Evolutionary conservation across 129 eudicot genomes (phyloP), one percentile per base, ranked within the genome.

Genomic region (Escallonia herrerae): DNA sequence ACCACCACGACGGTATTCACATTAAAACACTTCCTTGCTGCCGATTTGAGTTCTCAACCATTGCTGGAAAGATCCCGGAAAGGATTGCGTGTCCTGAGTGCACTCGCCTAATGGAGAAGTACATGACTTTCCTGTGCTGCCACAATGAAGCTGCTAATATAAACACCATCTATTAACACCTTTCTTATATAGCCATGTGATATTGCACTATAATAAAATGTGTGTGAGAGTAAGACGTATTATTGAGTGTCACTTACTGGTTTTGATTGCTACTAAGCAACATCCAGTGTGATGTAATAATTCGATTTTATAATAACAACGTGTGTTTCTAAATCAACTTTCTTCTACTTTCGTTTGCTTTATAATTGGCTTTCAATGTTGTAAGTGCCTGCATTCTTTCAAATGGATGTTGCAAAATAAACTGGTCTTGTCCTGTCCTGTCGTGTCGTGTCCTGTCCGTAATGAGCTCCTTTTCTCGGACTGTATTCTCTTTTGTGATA

Each of bases 31-130:
- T 68, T 22, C 79, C 76, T n/a, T 91, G 95, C 58, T 74, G 79
- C 55, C 75, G 84, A 13, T 79, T 91, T 42, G 85, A 84, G 64
- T 83, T 87, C 43, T 86, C 90, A 22, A 71, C 78, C 6, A 41
- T 72, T 8, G 74, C 89, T 2, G 93, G 84, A 3, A 76, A 80
- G 57, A 74, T 83, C n/a, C 97, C 97, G 1, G 85, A 84, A 53
- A 66, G 62, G 46, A 81, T 91, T 80, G 80, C 79, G 12, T 91
- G 97, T 77, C 82, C 97, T 3, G 97, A 91, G 69, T 91, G 97
- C 47, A 83, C 74, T 2, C 77, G 84, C 2, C 46, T 58, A 13
- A 91, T 91, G 97, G 95, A 84, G 62, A 84, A 84, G 64, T 76
- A 65, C 67, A 74, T 68, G 58, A 81, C 87, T 65, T 91, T 80